These are phyloP conservation scores for Hericium alpestre DNA, from an alignment of 768 basidiomycete genomes.

Conservation along the genomic window DNA sequence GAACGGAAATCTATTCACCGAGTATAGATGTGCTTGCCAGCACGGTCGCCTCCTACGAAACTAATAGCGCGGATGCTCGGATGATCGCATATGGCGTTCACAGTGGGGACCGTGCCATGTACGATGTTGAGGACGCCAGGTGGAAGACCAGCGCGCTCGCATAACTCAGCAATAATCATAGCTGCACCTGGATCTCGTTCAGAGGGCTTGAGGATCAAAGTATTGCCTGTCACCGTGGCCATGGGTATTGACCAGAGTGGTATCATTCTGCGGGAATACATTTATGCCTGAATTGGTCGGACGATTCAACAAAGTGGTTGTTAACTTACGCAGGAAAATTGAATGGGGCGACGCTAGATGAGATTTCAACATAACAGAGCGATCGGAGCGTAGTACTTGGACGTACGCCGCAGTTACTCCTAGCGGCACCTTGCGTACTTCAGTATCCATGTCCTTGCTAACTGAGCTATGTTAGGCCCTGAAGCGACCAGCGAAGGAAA, in stretches of 20 bases:
- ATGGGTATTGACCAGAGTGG: conserved; percentile 93
- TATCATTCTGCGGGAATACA: conserved; percentile 60
- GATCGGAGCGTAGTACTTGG: not conserved
- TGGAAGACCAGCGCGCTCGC: conserved; percentile 78
- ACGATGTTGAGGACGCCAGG: conserved; percentile 85
- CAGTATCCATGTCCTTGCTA: conserved; percentile 94
- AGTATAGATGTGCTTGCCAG: conserved; percentile 90
- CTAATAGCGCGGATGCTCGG: conserved; percentile 88
- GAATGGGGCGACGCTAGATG: conserved; percentile 66
- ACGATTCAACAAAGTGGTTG: not conserved
- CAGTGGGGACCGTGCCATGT: conserved; percentile 82
- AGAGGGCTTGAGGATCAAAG: conserved; percentile 88
- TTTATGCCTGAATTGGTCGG: not conserved
- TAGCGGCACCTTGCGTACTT: conserved; percentile 71
- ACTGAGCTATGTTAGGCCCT: conserved; percentile 33
- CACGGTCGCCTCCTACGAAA: conserved; percentile 90
- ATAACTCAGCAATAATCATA: conserved; percentile 95
- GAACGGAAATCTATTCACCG: conserved; percentile 30
- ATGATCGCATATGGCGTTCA: conserved; percentile 90
- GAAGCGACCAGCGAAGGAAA: no score
- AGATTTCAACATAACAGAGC: not conserved
- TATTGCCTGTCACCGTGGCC: conserved; percentile 85
- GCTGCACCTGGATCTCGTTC: conserved; percentile 96
- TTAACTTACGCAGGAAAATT: conserved; percentile 77
- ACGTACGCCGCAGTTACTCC: conserved; percentile 70